Evolutionary conservation across 495 filamentous ascomycete species (phyloP).

Genomic region (Trichoderma reesei): DNA sequence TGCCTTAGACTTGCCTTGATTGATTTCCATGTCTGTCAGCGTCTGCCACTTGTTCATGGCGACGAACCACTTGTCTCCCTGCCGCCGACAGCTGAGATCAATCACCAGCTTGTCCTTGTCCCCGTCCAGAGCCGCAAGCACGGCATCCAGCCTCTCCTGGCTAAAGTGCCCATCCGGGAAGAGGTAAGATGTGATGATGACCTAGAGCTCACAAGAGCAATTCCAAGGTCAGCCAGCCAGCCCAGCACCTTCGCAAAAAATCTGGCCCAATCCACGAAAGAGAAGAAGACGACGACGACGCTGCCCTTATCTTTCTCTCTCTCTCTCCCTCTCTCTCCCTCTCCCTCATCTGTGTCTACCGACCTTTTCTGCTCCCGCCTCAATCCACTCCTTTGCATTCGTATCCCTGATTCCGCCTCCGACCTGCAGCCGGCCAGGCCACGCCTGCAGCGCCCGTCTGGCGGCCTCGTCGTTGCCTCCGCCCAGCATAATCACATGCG

Average conservation of each 20-base stretch:
- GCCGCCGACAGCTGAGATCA: slow-evolving; percentile 79
- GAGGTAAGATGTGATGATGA: slow-evolving; percentile 72
- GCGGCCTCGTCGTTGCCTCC: slow-evolving; percentile 77
- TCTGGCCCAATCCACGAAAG: background rate
- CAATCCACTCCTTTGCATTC: slow-evolving; percentile 82
- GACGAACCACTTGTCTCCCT: slow-evolving; percentile 73
- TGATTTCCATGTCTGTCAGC: slow-evolving; percentile 90
- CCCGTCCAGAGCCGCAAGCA: slow-evolving; percentile 59
- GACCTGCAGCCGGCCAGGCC: slow-evolving; percentile 72
- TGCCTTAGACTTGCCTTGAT: slow-evolving; percentile 49
- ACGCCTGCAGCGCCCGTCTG: slow-evolving; percentile 59
- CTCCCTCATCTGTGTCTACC: too few relatives aligned
- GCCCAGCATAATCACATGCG: slow-evolving; percentile 93
- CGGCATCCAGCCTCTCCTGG: slow-evolving; percentile 55
- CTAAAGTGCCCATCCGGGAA: slow-evolving; percentile 80
- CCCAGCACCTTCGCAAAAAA: too few relatives aligned
- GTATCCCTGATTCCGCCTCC: slow-evolving; percentile 81
- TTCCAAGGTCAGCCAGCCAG: too few relatives aligned
- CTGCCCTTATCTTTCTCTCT: too few relatives aligned
- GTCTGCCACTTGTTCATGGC: slow-evolving; percentile 99
- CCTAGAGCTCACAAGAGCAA: too few relatives aligned
- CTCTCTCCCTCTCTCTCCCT: too few relatives aligned
- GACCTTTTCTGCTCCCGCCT: slow-evolving; percentile 86
- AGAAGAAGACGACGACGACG: slow-evolving; percentile 1
- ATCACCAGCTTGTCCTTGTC: slow-evolving; percentile 80